These are phyloP conservation scores for Corymbia citriodora DNA, from an alignment of 441 rosid species.

Conservation along the genomic window DNA sequence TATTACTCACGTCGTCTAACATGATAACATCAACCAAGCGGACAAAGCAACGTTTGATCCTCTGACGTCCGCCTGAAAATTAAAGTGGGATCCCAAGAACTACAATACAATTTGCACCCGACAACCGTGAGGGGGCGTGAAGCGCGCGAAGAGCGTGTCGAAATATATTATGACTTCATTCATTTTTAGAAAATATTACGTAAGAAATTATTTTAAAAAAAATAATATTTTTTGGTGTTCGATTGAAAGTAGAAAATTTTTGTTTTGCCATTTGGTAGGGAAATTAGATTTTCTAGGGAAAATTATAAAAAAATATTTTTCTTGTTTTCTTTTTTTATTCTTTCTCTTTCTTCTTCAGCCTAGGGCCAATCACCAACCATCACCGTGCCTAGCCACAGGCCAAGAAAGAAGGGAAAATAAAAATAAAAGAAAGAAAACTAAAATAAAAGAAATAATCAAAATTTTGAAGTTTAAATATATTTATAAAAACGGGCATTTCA, in stretches of 20 bases:
- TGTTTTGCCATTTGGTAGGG: neutral
- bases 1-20: neutral
- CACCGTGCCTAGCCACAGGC: accelerated
- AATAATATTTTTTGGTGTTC: too few species aligned
- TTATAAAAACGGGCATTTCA: neutral
- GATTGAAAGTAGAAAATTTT: neutral
- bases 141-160: neutral
- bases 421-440: too few species aligned
- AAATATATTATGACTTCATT: neutral
- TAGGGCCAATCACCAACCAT: neutral
- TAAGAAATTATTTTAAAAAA: too few species aligned
- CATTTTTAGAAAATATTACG: neutral
- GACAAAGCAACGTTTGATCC: neutral
- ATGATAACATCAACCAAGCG: neutral
- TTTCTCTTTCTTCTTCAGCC: neutral
- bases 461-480: too few species aligned
- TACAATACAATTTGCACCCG: neutral
- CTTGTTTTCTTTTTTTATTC: too few species aligned
- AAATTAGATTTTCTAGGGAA: neutral
- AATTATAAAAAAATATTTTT: too few species aligned
- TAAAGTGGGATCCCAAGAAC: neutral
- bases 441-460: too few species aligned
- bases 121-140: neutral
- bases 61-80: neutral
- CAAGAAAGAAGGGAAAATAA: neutral